Evolutionary conservation across 2,329 filamentous ascomycete genomes (phyloP).

Genomic region (Sporothrix sp.): DNA sequence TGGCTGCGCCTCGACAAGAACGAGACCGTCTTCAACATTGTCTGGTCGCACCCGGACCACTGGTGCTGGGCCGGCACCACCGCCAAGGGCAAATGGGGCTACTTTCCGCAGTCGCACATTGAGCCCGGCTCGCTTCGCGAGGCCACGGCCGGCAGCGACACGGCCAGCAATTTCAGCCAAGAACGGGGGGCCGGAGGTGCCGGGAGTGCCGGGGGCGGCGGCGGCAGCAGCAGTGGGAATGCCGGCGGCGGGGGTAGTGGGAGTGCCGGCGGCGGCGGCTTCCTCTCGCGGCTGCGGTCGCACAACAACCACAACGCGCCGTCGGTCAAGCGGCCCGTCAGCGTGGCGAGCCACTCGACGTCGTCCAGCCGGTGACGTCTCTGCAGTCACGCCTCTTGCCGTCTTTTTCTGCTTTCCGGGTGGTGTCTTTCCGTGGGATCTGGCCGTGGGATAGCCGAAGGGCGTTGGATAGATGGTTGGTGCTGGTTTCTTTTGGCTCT

Average conservation of each 20-base stretch:
- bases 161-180: conserved; percentile 17
- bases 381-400: not conserved
- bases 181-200: not conserved
- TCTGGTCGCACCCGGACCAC: conserved; percentile 38
- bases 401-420: no score
- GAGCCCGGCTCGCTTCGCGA: conserved; percentile 37
- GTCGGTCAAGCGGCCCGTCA: conserved; percentile 10
- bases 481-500: no score
- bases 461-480: no score
- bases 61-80: conserved; percentile 50
- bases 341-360: conserved; percentile 16
- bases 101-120: conserved; percentile 43
- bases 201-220: not conserved
- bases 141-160: conserved; percentile 16
- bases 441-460: no score
- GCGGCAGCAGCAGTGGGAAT: conserved; percentile 22
- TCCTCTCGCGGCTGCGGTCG: conserved; percentile 15
- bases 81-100: conserved; percentile 41
- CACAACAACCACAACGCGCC: conserved; percentile 3
- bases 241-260: not conserved
- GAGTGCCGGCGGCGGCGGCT: conserved; percentile 9
- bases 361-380: conserved; percentile 13
- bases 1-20: conserved; percentile 54
- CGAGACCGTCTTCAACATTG: conserved; percentile 56
- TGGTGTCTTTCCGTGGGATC: no score